Evolutionary conservation across 2,329 filamentous ascomycete genomes (phyloP), one percentile per base, ranked within the genome.

Genomic region (Xylariaceae sp.): DNA sequence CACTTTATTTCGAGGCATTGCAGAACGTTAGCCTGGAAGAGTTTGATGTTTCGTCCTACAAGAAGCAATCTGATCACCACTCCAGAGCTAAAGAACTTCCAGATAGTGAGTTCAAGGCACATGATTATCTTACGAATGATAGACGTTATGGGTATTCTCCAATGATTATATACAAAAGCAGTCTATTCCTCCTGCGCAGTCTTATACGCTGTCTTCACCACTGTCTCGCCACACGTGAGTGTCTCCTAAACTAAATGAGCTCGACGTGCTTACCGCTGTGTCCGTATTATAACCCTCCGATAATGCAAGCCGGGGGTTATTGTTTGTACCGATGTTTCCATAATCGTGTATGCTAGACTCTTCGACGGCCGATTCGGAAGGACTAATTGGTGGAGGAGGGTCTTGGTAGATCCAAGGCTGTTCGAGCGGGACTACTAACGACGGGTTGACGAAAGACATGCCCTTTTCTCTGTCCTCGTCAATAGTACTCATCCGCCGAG

Each of bases 391-490:
- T 0, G 76, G 73, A 5, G 78, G 78, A 2, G 77, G 75, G 31
- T 82, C 79, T 44, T 73, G 65, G 58, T 82, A 81, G 45, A 90
- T 81, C 87, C 87, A 90, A 0, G 85, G 78, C 58, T 83, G 81
- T 59, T 83, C 76, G n/a, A 90, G 72, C 75, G 85, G 84, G 31
- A 75, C 71, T 4, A 85, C 73, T 11, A 95, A 71, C 64, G 82
- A 92, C 2, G 89, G 89, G 59, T 92, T 94, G 43, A 90, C 74
- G 67, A 90, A 95, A 42, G 73, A 74, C 66, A 84, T 64, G 0
- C 85, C 87, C 61, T 80, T 81, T 63, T 92, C 87, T 52, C 80
- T 77, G 50, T 81, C 77, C 66, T 91, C 87, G 57, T 92, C 87
- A 27, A 90, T 64, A 0, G 86, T 90, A 57, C 81, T 84, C 40